These are phyloP conservation scores for Sclerotinia spermophila DNA, from an alignment of 2,329 filamentous ascomycete species.

Conservation along the genomic window DNA sequence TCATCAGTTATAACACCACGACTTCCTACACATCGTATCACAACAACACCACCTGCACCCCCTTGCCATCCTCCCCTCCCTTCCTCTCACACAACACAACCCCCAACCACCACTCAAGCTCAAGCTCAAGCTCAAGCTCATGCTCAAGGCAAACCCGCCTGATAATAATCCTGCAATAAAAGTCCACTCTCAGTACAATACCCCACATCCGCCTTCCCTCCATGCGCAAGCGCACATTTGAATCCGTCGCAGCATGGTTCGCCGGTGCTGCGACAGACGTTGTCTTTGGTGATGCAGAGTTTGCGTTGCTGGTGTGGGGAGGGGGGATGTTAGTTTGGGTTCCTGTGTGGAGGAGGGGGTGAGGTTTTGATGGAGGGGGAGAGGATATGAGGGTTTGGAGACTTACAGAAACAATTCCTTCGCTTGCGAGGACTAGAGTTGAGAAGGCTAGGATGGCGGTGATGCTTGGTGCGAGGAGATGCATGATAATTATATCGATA, in stretches of 20 bases:
- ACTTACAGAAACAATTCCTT: background rate
- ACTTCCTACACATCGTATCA: background rate
- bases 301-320: background rate
- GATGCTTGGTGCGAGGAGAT: background rate
- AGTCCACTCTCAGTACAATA: background rate
- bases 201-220: background rate
- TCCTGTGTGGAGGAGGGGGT: background rate
- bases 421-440: background rate
- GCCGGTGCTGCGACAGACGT: background rate
- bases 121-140: background rate
- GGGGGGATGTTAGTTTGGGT: too few relatives aligned
- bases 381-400: background rate
- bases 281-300: background rate
- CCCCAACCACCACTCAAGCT: background rate
- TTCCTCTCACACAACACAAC: too few relatives aligned
- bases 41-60: background rate
- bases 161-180: slow-evolving; percentile 8
- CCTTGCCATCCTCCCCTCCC: background rate
- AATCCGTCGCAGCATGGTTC: background rate
- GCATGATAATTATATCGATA: too few relatives aligned
- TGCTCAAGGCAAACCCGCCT: background rate
- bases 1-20: background rate
- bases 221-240: slow-evolving; percentile 12
- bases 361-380: background rate
- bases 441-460: background rate